Evolutionary conservation across 2,329 filamentous ascomycete genomes (phyloP), one percentile per base, ranked within the genome.

Genomic region (Orbilia ellipsospora): DNA sequence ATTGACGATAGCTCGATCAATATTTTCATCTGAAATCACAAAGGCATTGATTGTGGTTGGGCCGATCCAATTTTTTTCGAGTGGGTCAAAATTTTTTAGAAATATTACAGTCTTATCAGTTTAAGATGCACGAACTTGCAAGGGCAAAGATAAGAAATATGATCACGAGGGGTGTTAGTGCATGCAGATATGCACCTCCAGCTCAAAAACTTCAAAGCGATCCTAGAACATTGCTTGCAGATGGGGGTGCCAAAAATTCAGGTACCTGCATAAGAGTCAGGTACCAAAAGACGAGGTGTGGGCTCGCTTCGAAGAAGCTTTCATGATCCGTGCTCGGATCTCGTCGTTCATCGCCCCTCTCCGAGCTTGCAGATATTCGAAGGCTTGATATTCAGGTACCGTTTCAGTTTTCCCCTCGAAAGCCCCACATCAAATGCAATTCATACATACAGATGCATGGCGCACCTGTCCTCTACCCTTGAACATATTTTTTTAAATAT

Each of bases 231-330:
- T 20, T 31, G 42, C 50, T 23, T 64, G 59, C 18, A 52, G 36
- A 36, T 50, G 31, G 67, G 28, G 60, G 54, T 59, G 44, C n/a
- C 10, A 40, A 26, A 51, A 55, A 26, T 31, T 52, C 56, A 72
- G 36, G 60, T 64, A 65, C 67, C 60, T 72, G 67, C 67, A 72
- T 72, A 31, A 72, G 26, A 7, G 16, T 23, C 54, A 64, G 67
- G 67, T 65, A 72, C 54, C 44, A 36, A 57, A 13, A 26, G 12
- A 20, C 26, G 15, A 36, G 44, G 42, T 57, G 26, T 12, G 44
- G 61, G 52, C 42, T 59, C 44, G 26, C 28, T 59, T 28, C 23
- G 31, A 36, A 36, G 7, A 18, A 36, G 18, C 44, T 48, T 61
- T 26, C 13, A 8, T 13, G 40, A 12, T 13, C 28, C n/a, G 26